A percentile compares a stretch with the other conserved stretches of the same genome.
phyloP scores from a whole-genome alignment of 768 basidiomycete genomes.

The Auriscalpium orientale region DNA sequence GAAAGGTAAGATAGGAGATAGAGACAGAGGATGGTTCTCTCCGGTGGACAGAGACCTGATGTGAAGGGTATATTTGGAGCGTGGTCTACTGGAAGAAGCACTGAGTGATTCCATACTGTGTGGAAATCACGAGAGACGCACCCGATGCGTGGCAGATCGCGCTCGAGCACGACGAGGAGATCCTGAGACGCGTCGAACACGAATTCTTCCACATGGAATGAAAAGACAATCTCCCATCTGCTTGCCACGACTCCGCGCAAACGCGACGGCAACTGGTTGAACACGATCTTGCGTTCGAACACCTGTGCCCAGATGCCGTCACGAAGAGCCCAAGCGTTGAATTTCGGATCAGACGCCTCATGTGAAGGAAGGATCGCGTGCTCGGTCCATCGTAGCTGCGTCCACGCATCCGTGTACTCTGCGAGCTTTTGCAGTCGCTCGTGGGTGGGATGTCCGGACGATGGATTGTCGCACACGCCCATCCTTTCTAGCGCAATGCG shows the following conservation, averaged over 20 bases:
- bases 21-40: too few relatives aligned
- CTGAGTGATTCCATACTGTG: too few relatives aligned
- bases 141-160: too few relatives aligned
- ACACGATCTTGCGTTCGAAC: constrained; percentile 15
- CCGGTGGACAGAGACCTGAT: too few relatives aligned
- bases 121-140: too few relatives aligned
- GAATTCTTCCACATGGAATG: too few relatives aligned
- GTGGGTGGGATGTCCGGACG: neutral
- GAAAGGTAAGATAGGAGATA: too few relatives aligned
- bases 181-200: too few relatives aligned
- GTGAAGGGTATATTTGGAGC: too few relatives aligned
- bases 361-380: neutral
- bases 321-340: neutral
- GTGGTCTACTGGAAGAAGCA: too few relatives aligned
- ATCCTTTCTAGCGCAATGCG: neutral
- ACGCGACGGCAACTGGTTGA: constrained; percentile 47
- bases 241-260: constrained; percentile 25
- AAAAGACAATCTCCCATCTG: too few relatives aligned
- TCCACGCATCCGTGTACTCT: neutral
- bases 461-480: neutral
- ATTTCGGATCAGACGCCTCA: neutral
- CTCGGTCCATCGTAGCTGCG: neutral
- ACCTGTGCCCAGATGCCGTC: neutral
- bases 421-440: neutral
- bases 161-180: too few relatives aligned